Evolutionary conservation across 2,329 filamentous ascomycete species (phyloP), one percentile per base, ranked within the genome.

Genomic region (Xylaria sp.): DNA sequence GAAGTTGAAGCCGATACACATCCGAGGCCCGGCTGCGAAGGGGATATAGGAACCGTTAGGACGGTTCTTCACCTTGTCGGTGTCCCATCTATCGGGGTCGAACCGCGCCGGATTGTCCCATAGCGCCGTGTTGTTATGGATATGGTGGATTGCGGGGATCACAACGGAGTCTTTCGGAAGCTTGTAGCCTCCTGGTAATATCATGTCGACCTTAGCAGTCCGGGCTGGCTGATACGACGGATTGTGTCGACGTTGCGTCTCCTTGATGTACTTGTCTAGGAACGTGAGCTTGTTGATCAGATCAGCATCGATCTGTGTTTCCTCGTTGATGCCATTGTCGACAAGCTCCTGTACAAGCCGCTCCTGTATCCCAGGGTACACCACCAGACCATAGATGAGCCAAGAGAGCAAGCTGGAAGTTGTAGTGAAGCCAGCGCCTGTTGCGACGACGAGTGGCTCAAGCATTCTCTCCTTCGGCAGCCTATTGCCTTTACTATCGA

Each of bases 1-100:
- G 76, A 90, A 89, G 78, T 89, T 90, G 82, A 89, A 90, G 0
- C 88, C 89, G 65, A 91, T 87, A 69, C 89, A 91, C 79, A 84
- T 85, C 1, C 89, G 81, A 0, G 82, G 84, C 0, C 89, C 89
- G 0, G 83, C 80, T 0, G 85, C 88, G 70, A 91, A 91, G 0
- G 89, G 89, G 3, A 87, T 80, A 73, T 90, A 91, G 0, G 85
- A 80, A 1, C 82, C 84, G 37, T 52, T 64, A 55, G 85, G 86
- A 1, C 83, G 76, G 71, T 82, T 83, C 80, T 87, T 87, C 64
- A 88, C 86, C 13, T 81, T 78, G 0, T 86, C 84, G 0, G 84
- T 84, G 69, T 85, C 84, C 89, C 89, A 90, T 2, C 89, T 80
- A 68, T 90, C 88, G 0, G 88, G 87, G 72, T 90, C 82, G 74